These are phyloP conservation scores for Ploettnerulaceae sp. DNA, from an alignment of 2,329 filamentous ascomycete genomes.

Conservation along the genomic window DNA sequence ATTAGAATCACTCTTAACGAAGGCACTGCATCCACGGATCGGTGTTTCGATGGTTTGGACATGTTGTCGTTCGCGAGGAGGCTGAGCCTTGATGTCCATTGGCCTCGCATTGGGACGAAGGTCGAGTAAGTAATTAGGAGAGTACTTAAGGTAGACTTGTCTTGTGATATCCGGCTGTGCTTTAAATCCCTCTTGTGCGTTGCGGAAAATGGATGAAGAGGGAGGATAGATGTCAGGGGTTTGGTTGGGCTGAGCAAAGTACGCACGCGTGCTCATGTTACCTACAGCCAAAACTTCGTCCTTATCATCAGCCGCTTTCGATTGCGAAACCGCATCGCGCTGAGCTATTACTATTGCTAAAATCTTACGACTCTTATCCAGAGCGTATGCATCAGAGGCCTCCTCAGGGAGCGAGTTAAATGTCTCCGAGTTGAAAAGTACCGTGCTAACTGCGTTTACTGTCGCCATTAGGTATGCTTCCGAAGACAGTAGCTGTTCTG, in stretches of 20 bases:
- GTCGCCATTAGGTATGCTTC: background rate
- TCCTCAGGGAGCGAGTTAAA: slow-evolving; percentile 3
- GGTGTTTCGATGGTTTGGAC: background rate
- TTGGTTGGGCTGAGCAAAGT: too few species aligned
- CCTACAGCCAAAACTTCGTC: too few species aligned
- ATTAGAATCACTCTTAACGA: too few species aligned
- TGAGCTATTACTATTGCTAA: background rate
- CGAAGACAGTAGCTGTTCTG: background rate
- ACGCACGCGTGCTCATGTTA: too few species aligned
- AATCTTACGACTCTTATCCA: slow-evolving; percentile 1
- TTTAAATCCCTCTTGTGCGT: too few species aligned
- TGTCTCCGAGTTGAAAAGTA: background rate
- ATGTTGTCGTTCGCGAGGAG: background rate
- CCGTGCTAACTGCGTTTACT: background rate
- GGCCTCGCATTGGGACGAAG: slow-evolving; percentile 1
- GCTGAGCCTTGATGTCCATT: background rate
- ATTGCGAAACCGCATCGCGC: background rate
- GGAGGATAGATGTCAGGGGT: too few species aligned
- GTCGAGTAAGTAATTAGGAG: background rate
- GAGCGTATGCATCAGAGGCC: background rate
- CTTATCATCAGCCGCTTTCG: too few species aligned
- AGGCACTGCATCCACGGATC: too few species aligned
- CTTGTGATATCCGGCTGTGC: too few species aligned
- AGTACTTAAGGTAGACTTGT: too few species aligned
- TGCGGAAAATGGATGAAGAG: too few species aligned